Evolutionary conservation across 495 filamentous ascomycete species (phyloP).

Genomic region (Tuber calosporum): DNA sequence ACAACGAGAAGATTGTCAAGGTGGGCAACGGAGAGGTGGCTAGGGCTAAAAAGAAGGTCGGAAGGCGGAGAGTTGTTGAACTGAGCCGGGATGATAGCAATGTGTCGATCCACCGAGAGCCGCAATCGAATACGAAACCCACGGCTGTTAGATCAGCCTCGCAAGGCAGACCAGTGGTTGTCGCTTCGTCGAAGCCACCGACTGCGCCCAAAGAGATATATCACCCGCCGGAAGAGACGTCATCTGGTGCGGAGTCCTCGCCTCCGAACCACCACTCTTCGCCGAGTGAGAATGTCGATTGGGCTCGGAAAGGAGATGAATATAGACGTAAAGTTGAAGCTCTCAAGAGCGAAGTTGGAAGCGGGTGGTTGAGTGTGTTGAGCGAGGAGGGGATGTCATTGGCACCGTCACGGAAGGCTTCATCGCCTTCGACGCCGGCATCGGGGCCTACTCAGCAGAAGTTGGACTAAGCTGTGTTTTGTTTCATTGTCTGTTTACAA

Average conservation of each 20-base stretch:
- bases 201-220: conserved; percentile 45
- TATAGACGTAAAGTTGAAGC: conserved; percentile 81
- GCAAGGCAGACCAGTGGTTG: conserved; percentile 44
- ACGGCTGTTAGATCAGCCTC: neutral
- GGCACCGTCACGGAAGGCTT: conserved; percentile 45
- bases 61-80: conserved; percentile 66
- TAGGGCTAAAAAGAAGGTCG: conserved; percentile 49
- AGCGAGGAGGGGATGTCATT: conserved; percentile 60
- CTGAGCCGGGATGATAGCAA: conserved; percentile 37
- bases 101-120: conserved; percentile 14
- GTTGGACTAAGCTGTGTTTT: conserved; percentile 42
- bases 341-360: conserved; percentile 72
- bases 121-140: conserved; percentile 8
- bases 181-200: conserved; percentile 45
- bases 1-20: conserved; percentile 48
- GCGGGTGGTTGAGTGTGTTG: conserved; percentile 75
- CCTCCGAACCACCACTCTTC: conserved; percentile 42
- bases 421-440: conserved; percentile 41
- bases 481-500: conserved; percentile 10
- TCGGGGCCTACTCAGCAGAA: conserved; percentile 44
- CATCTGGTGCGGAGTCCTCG: conserved; percentile 42
- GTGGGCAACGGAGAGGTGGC: conserved; percentile 45
- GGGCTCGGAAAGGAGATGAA: conserved; percentile 65
- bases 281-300: conserved; percentile 51
- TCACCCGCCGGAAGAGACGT: conserved; percentile 38